Conservation (phyloP, 2,329 filamentous ascomycete species). For the Xylaria sp. region DNA sequence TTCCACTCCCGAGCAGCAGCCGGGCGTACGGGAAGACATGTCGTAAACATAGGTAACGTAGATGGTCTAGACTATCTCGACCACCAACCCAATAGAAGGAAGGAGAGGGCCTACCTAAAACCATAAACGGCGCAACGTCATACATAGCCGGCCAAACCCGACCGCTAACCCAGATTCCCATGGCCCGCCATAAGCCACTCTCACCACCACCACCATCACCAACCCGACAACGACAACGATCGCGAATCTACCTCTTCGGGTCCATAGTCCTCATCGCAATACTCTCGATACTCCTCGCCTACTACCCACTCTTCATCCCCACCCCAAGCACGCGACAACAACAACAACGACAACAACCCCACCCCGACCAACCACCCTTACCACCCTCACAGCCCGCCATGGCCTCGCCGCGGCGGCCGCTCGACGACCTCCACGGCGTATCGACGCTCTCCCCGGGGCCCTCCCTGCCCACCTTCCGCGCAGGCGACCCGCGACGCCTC, state of each 20-base stretch:
- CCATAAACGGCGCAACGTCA: not conserved
- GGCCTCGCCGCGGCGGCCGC: conserved; percentile 31
- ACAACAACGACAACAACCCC: conserved; percentile 1
- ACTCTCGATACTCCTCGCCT: conserved; percentile 12
- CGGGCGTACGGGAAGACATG: not conserved
- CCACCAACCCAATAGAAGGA: not conserved
- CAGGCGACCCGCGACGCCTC: conserved; percentile 57
- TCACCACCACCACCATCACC: not conserved
- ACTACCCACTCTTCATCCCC: conserved; percentile 7
- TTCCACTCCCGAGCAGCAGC: not conserved
- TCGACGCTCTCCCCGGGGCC: conserved; percentile 23
- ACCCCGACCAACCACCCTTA: conserved; percentile 37
- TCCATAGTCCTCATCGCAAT: conserved; percentile 5
- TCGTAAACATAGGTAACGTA: not conserved
- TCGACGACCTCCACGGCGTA: conserved; percentile 31
- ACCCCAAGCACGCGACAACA: not conserved
- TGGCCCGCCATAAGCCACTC: not conserved
- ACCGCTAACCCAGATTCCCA: not conserved
- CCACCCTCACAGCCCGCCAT: conserved; percentile 26
- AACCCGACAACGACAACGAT: not conserved
- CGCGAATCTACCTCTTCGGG: not conserved
- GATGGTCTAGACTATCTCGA: not conserved
- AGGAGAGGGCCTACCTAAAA: not conserved
- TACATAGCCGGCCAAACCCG: conserved; percentile 3
- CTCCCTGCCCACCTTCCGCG: conserved; percentile 29